A percentile compares a stretch with the other conserved stretches of the same genome.
These are phyloP conservation scores for Ajuga chamaepitys DNA, from an alignment of 257 asterid genomes.

Conservation along the genomic window DNA sequence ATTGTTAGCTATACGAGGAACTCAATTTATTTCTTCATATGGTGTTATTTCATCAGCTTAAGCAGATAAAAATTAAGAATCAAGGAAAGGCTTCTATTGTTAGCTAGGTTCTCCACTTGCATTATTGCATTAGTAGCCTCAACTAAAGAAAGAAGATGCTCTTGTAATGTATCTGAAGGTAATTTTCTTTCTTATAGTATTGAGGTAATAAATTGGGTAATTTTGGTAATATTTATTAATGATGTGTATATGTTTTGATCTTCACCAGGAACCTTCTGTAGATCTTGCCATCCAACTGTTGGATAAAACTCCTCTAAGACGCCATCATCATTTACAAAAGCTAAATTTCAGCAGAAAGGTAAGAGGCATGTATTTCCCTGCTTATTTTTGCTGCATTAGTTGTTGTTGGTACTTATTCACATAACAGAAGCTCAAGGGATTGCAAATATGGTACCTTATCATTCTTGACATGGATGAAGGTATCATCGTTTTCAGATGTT, in stretches of 20 bases:
- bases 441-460: neutral
- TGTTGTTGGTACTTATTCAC: neutral
- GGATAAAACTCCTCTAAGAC: conserved; percentile 74
- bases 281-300: conserved; percentile 71
- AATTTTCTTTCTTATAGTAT: conserved; percentile 18
- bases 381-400: conserved; percentile 14
- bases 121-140: neutral
- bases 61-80: neutral
- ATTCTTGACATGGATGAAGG: conserved; percentile 13
- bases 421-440: neutral
- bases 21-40: too few species aligned
- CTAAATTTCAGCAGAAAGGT: conserved; percentile 97
- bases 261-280: conserved; percentile 89
- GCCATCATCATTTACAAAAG: conserved; percentile 71
- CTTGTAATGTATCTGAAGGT: conserved; percentile 88
- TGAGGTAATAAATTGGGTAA: neutral
- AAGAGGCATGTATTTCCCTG: neutral
- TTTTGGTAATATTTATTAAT: neutral
- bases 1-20: too few species aligned
- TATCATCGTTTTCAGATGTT: neutral
- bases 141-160: conserved; percentile 79
- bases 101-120: conserved; percentile 6
- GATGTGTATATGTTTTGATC: neutral
- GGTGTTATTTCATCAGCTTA: too few species aligned
- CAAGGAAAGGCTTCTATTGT: neutral